Conservation (phyloP, 2,329 filamentous ascomycete genomes). For the Colletotrichum agaves region DNA sequence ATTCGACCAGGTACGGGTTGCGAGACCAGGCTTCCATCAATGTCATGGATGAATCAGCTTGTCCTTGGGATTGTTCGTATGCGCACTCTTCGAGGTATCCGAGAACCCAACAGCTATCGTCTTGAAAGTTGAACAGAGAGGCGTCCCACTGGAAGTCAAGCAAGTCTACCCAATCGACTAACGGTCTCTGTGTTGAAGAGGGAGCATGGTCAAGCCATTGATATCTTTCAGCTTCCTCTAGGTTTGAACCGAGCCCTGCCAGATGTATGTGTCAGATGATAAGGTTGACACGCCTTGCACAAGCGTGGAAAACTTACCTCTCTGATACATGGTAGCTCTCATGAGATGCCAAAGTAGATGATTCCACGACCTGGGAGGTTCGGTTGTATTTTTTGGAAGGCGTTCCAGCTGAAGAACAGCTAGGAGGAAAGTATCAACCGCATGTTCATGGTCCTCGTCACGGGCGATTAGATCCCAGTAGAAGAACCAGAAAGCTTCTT, state of each 20-base stretch:
- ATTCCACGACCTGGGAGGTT: constrained; percentile 5
- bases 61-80: not conserved
- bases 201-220: not conserved
- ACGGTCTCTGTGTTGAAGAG: not conserved
- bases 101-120: not conserved
- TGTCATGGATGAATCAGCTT: not conserved
- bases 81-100: not conserved
- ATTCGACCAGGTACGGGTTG: not conserved
- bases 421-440: not conserved
- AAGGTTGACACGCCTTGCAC: not conserved
- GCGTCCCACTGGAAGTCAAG: not conserved
- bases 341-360: constrained; percentile 11
- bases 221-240: not conserved
- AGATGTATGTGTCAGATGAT: not conserved
- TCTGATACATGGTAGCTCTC: not conserved
- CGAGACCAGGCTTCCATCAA: not conserved
- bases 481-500: constrained; percentile 7
- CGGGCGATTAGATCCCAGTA: not conserved
- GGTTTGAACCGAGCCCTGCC: not conserved
- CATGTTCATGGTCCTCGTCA: not conserved
- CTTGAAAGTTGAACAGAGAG: not conserved
- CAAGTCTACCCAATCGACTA: not conserved
- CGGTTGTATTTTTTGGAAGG: not conserved
- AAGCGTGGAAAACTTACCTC: not conserved
- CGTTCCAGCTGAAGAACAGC: not conserved